Evolutionary conservation across 495 filamentous ascomycete genomes (phyloP), one percentile per base, ranked within the genome.

Genomic region (Lophiostoma macrostomum): DNA sequence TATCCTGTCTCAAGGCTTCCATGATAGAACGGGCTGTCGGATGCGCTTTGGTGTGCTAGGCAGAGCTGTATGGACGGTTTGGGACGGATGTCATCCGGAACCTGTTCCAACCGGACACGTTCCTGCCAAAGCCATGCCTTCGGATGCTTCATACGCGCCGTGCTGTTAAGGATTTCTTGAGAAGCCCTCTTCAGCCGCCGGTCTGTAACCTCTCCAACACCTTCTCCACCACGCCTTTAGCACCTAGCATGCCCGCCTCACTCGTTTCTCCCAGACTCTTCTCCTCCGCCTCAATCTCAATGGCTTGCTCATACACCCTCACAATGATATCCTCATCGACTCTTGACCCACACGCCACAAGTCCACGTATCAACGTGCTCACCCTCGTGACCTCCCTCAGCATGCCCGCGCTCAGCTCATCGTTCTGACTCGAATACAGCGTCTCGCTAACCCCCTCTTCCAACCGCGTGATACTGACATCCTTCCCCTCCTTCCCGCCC

Each of bases 301-400:
- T 68, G 16, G 82, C 83, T 50, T 83, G 86, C 29, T 88, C 81
- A 67, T 98, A 97, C 3, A 85, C 88, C 47, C 72, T 80, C 63
- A 80, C 85, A 12, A 97, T 84, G 69, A 88, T 90, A 22, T 94
- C 90, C 72, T 97, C 91, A 66, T 97, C 94, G 28, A 98, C 90
- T 23, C 83, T 77, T 19, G 90, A 70, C 2, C 88, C 85, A n/a
- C 81, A 75, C 67, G 90, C 85, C 11, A 93, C 85, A 53, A 98
- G 69, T 7, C 87, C 84, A 42, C 76, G 83, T 28, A 98, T 83
- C 42, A 90, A 86, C 14, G 88, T 84, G 4, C 83, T 72, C 28
- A 96, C 68, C 38, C 93, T 78, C 23, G 87, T 81, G 67, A 98
- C 96, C 74, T 97, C 94, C 50, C 84, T 78, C 68, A 91, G 80